These are phyloP conservation scores for Hymenoscyphus occultus DNA, from an alignment of 2,329 filamentous ascomycete species.

Conservation along the genomic window DNA sequence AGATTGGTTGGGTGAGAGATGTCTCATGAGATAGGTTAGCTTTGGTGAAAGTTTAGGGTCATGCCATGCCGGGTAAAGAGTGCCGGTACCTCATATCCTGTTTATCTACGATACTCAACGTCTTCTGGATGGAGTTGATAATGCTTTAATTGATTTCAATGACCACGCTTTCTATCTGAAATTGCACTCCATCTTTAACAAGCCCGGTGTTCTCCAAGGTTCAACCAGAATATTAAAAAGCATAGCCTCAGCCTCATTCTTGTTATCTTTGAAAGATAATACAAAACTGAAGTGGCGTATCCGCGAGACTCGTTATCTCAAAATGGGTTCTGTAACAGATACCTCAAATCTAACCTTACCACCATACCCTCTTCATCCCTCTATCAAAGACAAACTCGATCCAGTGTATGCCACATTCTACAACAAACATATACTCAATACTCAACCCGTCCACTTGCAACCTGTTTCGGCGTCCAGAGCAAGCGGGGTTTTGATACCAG, in stretches of 20 bases:
- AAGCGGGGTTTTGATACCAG: slow-evolving; percentile 51
- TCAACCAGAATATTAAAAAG: not conserved
- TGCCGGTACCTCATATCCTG: not conserved
- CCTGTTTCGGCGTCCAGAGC: slow-evolving; percentile 50
- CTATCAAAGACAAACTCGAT: slow-evolving; percentile 27
- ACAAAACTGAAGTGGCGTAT: not conserved
- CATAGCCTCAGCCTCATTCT: slow-evolving; percentile 3
- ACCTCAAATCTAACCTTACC: slow-evolving; percentile 20
- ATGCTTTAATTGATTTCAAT: not conserved
- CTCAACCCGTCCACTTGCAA: slow-evolving; percentile 50
- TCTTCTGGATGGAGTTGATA: too few species aligned
- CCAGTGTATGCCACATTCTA: slow-evolving; percentile 30
- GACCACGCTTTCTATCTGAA: not conserved
- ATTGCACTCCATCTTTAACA: not conserved
- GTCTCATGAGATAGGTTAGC: not conserved
- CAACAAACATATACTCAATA: slow-evolving; percentile 28
- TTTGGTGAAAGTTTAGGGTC: not conserved
- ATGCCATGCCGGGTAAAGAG: too few species aligned
- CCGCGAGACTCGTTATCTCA: not conserved
- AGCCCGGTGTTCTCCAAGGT: not conserved
- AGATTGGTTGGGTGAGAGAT: not conserved
- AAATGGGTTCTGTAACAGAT: slow-evolving; percentile 23
- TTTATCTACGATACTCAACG: too few species aligned
- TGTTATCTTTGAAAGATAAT: not conserved
- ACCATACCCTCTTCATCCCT: slow-evolving; percentile 31